Evolutionary conservation across 2,329 filamentous ascomycete species (phyloP), one percentile per base, ranked within the genome.

Genomic region (Phaeoacremonium minimum): DNA sequence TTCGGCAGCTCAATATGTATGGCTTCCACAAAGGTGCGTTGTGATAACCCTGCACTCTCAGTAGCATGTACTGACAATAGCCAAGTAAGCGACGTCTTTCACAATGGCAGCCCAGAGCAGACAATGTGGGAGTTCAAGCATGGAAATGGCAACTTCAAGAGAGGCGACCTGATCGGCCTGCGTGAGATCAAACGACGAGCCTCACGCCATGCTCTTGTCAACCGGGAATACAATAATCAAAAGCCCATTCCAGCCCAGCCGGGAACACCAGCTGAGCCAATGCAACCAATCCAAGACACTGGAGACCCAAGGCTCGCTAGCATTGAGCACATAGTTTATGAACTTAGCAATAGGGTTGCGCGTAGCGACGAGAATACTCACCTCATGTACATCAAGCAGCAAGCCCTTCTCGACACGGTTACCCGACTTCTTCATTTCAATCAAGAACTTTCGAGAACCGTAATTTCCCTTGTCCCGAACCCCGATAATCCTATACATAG

Each of bases 111-210:
- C 30, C 89, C 91, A 11, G 93, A 97, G 54, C 89, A 89, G 15
- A 89, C 91, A 1, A 69, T 98, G 18, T 98, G 93, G 93, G 93
- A 98, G 58, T 98, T 98, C 63, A 97, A 96, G 62, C 93, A 98
- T 56, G 93, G 93, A 36, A 94, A 91, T 53, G 91, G 91, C 36
- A 97, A 86, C 58, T 98, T 98, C 69, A 97, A 95, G 63, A 82
- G 90, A 46, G 93, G 93, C 26, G 91, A 98, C 58, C 69, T 98
- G 16, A 82, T 91, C 34, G 89, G 91, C 7, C 66, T 98, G 43
- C 79, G 93, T 30, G 93, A 98, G 56, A 98, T 98, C 63, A 96
- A 96, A 63, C 84, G 93, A 43, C 80, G 93, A 42, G 91, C 93
- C 14, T 97, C 91, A 22, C 77, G 93, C 43, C 93, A 97, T 64